Evolutionary conservation across 225 moss, liverwort and hornwort genomes (phyloP).

Genomic region (Anthoceros angustus): DNA sequence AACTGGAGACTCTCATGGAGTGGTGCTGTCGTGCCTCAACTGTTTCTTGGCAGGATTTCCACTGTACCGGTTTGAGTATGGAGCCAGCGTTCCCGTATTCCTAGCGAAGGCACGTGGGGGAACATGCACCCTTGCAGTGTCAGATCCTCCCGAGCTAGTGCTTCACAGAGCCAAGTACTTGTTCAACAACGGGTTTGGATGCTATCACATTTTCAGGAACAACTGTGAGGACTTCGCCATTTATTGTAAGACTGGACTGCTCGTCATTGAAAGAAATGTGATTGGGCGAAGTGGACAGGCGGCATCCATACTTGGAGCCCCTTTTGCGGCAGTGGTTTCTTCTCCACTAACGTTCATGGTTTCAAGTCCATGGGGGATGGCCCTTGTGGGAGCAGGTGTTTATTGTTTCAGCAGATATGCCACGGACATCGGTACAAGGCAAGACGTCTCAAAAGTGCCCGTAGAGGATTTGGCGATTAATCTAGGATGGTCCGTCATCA

Average conservation of each 20-base stretch:
- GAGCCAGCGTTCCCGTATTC: conserved; percentile 57
- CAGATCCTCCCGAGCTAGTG: conserved; percentile 48
- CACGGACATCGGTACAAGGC: conserved; percentile 81
- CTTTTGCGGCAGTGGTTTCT: conserved; percentile 85
- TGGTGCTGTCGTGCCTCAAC: conserved; percentile 59
- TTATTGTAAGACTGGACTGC: conserved; percentile 85
- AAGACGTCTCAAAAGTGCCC: conserved; percentile 71
- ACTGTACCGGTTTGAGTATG: conserved; percentile 72
- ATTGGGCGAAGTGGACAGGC: conserved; percentile 97
- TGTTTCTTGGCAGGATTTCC: conserved; percentile 72
- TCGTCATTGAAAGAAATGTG: conserved; percentile 59
- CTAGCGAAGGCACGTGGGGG: conserved; percentile 81
- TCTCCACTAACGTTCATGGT: conserved; percentile 73
- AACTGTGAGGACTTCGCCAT: conserved; percentile 99
- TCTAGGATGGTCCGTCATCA: conserved; percentile 47
- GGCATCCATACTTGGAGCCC: conserved; percentile 81
- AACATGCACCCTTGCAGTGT: conserved; percentile 75
- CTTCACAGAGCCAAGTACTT: conserved; percentile 75
- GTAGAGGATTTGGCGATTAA: conserved; percentile 81
- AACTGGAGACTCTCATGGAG: conserved; percentile 60
- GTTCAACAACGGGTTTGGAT: conserved; percentile 57
- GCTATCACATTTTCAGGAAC: conserved; percentile 79
- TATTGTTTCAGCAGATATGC: conserved; percentile 87
- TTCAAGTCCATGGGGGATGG: conserved; percentile 81
- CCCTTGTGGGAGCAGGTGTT: conserved; percentile 68